Evolutionary conservation across 2,329 filamentous ascomycete genomes (phyloP), one percentile per base, ranked within the genome.

Genomic region (Rhynchosporium secalis): DNA sequence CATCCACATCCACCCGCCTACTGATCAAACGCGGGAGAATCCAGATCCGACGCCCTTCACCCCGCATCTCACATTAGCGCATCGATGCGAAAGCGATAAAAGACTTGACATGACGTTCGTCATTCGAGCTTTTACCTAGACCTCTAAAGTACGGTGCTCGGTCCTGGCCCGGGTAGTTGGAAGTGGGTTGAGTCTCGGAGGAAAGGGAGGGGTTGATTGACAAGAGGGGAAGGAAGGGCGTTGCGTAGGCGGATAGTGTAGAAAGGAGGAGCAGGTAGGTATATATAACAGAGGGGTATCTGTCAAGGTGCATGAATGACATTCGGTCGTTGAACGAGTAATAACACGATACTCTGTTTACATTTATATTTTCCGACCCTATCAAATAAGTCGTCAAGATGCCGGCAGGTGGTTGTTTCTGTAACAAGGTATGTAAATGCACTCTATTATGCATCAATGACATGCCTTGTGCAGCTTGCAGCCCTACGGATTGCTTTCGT

Each of bases 381-480:
- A 46, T 9, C 20, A 20, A 43, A 43, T 43, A 20, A 13, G 13
- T 9, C 4, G 20, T 64, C 66, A 67, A 48, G 41, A 71, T 67
- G 66, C 64, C 65, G 62, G 56, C 61, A 46, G 69, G 70, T 62
- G 66, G 69, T 49, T 72, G 64, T 61, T 70, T 72, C 55, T 71
- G 71, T 51, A 58, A 69, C 52, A 69, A 69, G 60, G 68, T 68
- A 63, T 58, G 63, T 60, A 51, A n/a, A 40, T 57, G 41, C 55
- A 54, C 20, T 20, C 20, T 20, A 20, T 20, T 20, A 20, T 20
- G 20, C 20, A 20, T 20, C 20, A 20, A 20, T 20, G 20, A 20
- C 20, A 20, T 20, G 20, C 20, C 20, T 20, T 20, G 20, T 20
- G 20, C 20, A 20, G 20, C 20, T 20, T 20, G 20, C 20, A 20